Evolutionary conservation across 2,329 filamentous ascomycete species (phyloP).

Genomic region (Onygenales sp.): DNA sequence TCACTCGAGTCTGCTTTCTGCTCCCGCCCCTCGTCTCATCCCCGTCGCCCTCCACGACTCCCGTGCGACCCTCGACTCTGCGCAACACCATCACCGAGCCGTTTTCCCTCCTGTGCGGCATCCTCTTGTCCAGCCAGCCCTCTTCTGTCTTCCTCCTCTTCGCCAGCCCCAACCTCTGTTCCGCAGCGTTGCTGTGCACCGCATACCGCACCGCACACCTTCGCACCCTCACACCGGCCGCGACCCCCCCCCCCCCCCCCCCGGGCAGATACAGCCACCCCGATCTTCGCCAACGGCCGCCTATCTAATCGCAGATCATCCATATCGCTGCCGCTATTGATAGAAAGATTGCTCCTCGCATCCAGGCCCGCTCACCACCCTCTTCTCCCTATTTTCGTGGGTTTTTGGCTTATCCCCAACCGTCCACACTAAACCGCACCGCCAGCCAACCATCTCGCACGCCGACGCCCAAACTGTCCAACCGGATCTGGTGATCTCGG

Average conservation of each 20-base stretch:
- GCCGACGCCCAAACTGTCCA: not conserved
- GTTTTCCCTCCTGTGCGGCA: not conserved
- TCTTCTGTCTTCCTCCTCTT: not conserved
- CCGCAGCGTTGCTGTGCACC: not conserved
- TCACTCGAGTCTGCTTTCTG: conserved; percentile 5
- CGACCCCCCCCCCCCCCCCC: no score
- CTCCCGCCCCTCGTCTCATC: not conserved
- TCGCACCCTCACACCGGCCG: not conserved
- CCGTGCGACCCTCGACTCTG: conserved; percentile 1
- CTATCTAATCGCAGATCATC: not conserved
- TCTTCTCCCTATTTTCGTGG: not conserved
- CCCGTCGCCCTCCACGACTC: not conserved
- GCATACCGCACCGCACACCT: not conserved
- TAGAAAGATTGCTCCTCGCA: not conserved
- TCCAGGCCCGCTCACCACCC: not conserved
- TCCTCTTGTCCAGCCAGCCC: not conserved
- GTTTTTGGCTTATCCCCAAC: not conserved
- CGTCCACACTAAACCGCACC: not conserved
- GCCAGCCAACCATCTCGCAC: not conserved
- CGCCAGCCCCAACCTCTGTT: not conserved
- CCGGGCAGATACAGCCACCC: not conserved
- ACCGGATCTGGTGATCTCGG: conserved; percentile 4
- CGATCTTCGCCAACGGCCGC: not conserved
- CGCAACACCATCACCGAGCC: not conserved
- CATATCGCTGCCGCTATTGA: not conserved